Evolutionary conservation across 2,329 filamentous ascomycete genomes (phyloP), one percentile per base, ranked within the genome.

Genomic region (Calonectria pseudoreteaudii): DNA sequence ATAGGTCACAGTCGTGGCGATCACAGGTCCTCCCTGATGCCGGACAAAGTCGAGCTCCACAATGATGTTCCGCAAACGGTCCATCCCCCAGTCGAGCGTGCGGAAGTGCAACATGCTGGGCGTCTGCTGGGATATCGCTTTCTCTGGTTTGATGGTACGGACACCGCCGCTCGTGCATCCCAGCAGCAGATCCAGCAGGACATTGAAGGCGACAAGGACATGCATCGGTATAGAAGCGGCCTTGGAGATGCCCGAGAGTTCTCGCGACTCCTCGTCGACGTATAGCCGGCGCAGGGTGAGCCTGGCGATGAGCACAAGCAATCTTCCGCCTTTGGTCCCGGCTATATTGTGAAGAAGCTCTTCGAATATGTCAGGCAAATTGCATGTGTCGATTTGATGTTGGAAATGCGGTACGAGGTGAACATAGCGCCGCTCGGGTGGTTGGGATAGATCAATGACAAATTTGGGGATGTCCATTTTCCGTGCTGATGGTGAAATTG

Each of bases 171-270:
- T 92, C 1, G 92, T 93, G 80, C 92, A 94, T 3, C 92, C 92
- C 83, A 94, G 88, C 44, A 94, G 84, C 7, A 90, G 83, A 77
- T 94, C 92, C 1, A 94, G 85, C 2, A 93, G 82, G 2, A 91
- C 90, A 76, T 94, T 94, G 77, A 93, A 88, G 3, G 88, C 88
- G 3, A 94, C 88, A 0, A 94, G 84, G 0, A 93, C 82, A 76
- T 92, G 91, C 80, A 93, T 84, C 1, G 89, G 85, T 4, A 93
- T 84, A 0, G 86, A 88, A 0, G 87, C 87, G 3, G 82, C 85
- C 31, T 84, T 80, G 31, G 87, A 86, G 44, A 94, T 91, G 0
- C 92, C 92, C 4, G 81, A 83, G n/a, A 94, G 82, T 80, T 94
- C 92, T 56, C 88, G 86, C 0, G 88, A 92, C 80, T 93, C 91